phyloP scores from a whole-genome alignment of 106 monocot species.

The Ottelia alismoides region DNA sequence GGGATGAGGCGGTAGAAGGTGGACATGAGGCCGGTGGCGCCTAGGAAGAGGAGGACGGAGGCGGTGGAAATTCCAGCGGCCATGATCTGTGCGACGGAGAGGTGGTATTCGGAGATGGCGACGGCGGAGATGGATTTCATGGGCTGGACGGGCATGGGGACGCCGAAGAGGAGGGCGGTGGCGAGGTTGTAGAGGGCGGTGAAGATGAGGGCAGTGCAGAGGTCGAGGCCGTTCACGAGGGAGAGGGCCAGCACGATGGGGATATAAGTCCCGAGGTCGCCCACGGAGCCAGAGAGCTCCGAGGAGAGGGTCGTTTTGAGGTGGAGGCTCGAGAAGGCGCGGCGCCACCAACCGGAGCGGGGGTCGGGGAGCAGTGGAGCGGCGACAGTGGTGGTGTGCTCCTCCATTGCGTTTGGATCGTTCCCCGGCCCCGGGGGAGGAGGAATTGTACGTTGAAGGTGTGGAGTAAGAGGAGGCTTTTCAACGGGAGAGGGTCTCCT shows the following conservation, averaged over 20 bases:
- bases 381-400: too few species aligned
- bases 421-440: too few species aligned
- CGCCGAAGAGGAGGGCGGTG: slow-evolving; percentile 2
- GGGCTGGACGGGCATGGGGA: slow-evolving; percentile 6
- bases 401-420: too few species aligned
- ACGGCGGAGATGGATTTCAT: slow-evolving; percentile 4
- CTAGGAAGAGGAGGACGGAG: background rate
- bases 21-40: background rate
- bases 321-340: slow-evolving; percentile 31
- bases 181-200: background rate
- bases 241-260: slow-evolving; percentile 84
- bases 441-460: too few species aligned
- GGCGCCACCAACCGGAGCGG: background rate
- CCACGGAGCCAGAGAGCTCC: slow-evolving; percentile 81
- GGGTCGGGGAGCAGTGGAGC: too few species aligned
- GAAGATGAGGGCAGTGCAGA: slow-evolving; percentile 2
- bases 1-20: background rate
- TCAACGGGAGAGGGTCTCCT: too few species aligned
- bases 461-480: too few species aligned
- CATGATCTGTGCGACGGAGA: slow-evolving; percentile 74
- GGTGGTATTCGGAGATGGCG: background rate
- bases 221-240: slow-evolving; percentile 33
- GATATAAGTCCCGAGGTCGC: slow-evolving; percentile 89
- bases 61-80: slow-evolving; percentile 58
- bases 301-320: slow-evolving; percentile 69